Conservation (phyloP, 441 rosid genomes). For the Euphorbia corollata region DNA sequence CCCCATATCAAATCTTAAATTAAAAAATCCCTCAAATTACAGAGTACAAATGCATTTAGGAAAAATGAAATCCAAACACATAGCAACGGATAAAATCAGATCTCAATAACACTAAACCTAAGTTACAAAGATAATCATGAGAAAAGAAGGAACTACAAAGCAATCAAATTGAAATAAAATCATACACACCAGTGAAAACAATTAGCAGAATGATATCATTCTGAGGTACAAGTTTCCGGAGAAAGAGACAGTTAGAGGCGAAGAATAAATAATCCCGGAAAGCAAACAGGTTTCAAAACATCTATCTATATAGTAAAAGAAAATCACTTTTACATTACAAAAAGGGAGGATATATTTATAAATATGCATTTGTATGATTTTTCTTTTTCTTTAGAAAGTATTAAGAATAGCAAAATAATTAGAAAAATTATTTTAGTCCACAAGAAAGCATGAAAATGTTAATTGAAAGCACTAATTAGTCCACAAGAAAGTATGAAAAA, state of each 20-base stretch:
- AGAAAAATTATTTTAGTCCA: too few relatives aligned
- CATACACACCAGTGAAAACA: slow-evolving; percentile 32
- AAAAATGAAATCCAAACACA: slow-evolving; percentile 10
- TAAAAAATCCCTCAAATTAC: slow-evolving; percentile 1
- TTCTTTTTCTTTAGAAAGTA: too few relatives aligned
- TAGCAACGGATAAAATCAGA: slow-evolving; percentile 28
- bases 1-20: neutral
- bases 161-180: slow-evolving; percentile 19
- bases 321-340: too few relatives aligned
- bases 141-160: slow-evolving; percentile 18
- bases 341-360: too few relatives aligned
- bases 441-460: too few relatives aligned
- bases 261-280: slow-evolving; percentile 13
- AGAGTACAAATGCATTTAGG: slow-evolving; percentile 17
- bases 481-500: too few relatives aligned
- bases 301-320: too few relatives aligned
- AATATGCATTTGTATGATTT: too few relatives aligned
- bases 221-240: slow-evolving; percentile 15
- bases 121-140: slow-evolving; percentile 20
- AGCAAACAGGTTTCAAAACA: too few relatives aligned
- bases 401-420: too few relatives aligned
- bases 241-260: slow-evolving; percentile 13
- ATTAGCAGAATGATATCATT: slow-evolving; percentile 16
- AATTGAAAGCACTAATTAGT: too few relatives aligned
- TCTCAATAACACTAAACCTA: slow-evolving; percentile 32